Conservation (phyloP, 768 basidiomycete species). For the Macrolepiota fuliginosa region DNA sequence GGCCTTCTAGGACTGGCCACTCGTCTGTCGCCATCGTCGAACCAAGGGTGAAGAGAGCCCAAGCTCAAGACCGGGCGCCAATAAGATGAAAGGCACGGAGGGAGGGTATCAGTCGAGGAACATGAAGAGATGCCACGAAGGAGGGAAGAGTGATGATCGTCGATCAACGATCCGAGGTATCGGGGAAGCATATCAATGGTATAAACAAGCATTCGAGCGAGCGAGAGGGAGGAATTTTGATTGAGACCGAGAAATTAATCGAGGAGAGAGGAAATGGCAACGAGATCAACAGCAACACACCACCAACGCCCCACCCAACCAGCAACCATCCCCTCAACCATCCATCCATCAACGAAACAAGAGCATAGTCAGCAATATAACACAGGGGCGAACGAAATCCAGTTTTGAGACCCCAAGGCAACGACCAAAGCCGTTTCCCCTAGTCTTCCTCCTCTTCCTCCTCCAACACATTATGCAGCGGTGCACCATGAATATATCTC, state of each 20-base stretch:
- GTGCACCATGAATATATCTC: slow-evolving; percentile 81
- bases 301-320: neutral
- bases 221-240: neutral
- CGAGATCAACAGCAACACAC: neutral
- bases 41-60: neutral
- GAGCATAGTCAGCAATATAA: slow-evolving; percentile 6
- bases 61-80: neutral
- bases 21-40: too few species aligned
- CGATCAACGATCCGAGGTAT: neutral
- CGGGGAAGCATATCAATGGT: neutral
- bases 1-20: neutral
- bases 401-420: neutral
- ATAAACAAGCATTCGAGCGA: neutral
- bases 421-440: slow-evolving; percentile 1
- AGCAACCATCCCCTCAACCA: neutral
- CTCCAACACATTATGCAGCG: slow-evolving; percentile 82
- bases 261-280: neutral
- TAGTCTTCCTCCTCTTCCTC: slow-evolving; percentile 67
- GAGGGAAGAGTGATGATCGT: neutral
- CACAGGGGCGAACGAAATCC: neutral
- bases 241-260: neutral
- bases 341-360: neutral
- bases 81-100: neutral
- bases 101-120: neutral
- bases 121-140: neutral